phyloP scores from a whole-genome alignment of 352 stramenopile species.

The Pythium rishiriense region DNA sequence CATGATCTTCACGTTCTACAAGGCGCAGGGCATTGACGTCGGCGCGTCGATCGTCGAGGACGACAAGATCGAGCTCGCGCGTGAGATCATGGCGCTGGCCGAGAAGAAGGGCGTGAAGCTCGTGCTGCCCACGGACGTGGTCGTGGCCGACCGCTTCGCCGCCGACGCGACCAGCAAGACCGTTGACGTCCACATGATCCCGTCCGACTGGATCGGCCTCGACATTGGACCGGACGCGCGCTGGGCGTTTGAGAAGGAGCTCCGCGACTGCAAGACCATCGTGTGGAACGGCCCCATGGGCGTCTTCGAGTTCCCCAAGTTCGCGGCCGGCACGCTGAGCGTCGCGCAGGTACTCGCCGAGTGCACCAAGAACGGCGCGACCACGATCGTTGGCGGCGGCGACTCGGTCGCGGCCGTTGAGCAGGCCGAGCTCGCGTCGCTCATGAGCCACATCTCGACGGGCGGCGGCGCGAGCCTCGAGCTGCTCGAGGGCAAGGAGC shows the following conservation, averaged over 20 bases:
- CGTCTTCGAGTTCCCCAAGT: slow-evolving; percentile 97
- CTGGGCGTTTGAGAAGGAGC: slow-evolving; percentile 69
- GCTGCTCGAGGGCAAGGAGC: slow-evolving; percentile 97
- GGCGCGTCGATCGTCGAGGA: slow-evolving; percentile 96
- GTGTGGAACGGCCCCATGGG: slow-evolving; percentile 97
- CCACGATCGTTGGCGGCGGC: slow-evolving; percentile 93
- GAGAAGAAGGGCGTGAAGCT: slow-evolving; percentile 88
- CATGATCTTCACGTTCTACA: slow-evolving; percentile 99
- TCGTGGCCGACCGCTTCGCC: slow-evolving; percentile 91
- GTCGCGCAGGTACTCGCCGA: slow-evolving; percentile 92
- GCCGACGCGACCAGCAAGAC: slow-evolving; percentile 62
- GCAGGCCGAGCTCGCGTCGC: slow-evolving; percentile 87
- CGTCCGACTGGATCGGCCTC: slow-evolving; percentile 96
- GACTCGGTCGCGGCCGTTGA: slow-evolving; percentile 97
- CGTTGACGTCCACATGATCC: slow-evolving; percentile 85
- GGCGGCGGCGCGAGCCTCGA: slow-evolving; percentile 98
- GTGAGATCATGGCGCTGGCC: slow-evolving; percentile 90
- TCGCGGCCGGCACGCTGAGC: slow-evolving; percentile 93
- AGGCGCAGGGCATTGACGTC: slow-evolving; percentile 93
- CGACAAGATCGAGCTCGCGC: slow-evolving; percentile 92
- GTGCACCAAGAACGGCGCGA: slow-evolving; percentile 76
- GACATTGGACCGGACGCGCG: slow-evolving; percentile 73
- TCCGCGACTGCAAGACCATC: slow-evolving; percentile 92
- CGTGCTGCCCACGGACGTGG: slow-evolving; percentile 92
- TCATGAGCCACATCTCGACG: slow-evolving; percentile 98